Conservation (phyloP, 257 asterid species). For the Solanum chilense region DNA sequence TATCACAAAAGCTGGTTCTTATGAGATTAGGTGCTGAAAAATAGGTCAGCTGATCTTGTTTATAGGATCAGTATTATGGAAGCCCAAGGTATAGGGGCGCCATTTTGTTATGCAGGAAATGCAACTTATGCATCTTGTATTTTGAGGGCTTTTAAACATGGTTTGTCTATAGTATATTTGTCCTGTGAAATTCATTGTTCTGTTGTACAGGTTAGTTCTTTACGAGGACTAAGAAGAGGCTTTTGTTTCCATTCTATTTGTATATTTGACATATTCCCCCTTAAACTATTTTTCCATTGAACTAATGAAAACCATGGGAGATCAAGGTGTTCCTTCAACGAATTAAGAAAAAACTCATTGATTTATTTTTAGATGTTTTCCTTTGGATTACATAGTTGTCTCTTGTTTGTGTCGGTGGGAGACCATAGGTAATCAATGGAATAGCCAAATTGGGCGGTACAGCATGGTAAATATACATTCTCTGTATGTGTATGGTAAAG, state of each 20-base stretch:
- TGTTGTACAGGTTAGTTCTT: not conserved
- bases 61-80: not conserved
- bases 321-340: not conserved
- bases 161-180: not conserved
- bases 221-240: not conserved
- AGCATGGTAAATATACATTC: not conserved
- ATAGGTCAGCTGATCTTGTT: not conserved
- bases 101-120: not conserved
- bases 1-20: slow-evolving; percentile 96
- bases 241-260: not conserved
- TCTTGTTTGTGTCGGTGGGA: not conserved
- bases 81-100: not conserved
- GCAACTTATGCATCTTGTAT: not conserved
- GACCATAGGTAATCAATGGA: not conserved
- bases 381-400: not conserved
- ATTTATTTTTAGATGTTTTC: not conserved
- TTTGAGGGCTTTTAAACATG: not conserved
- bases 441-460: not conserved
- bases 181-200: not conserved
- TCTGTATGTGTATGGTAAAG: not conserved
- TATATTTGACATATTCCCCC: not conserved
- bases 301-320: not conserved
- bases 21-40: slow-evolving; percentile 81
- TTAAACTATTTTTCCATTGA: not conserved
- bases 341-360: not conserved